Percentiles rank a stretch among this genome's conserved stretches.
These are phyloP conservation scores for Populus euphratica DNA, from an alignment of 345 rosid genomes.

Conservation along the genomic window DNA sequence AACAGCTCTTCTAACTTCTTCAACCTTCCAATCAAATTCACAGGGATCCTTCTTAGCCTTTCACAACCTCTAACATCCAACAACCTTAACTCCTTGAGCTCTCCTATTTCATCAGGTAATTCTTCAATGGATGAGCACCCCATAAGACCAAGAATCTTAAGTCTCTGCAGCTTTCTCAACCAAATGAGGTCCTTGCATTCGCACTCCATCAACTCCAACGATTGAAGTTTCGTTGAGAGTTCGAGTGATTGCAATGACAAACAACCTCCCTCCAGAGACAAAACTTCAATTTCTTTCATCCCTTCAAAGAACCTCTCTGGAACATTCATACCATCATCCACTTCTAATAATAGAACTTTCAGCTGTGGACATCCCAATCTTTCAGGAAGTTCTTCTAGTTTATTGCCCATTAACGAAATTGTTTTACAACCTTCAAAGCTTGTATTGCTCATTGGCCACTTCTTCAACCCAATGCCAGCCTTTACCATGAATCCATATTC, in stretches of 20 bases:
- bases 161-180: neutral
- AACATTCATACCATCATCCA: neutral
- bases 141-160: constrained; percentile 5
- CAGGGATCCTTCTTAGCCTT: too few species aligned
- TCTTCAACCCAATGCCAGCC: neutral
- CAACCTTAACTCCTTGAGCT: neutral
- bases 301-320: neutral
- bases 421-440: neutral
- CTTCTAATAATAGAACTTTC: neutral
- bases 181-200: neutral
- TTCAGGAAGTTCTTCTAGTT: neutral
- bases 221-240: constrained; percentile 3
- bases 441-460: neutral
- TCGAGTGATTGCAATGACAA: neutral
- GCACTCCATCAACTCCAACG: neutral
- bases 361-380: neutral
- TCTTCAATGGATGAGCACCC: neutral
- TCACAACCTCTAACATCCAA: neutral
- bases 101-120: constrained; percentile 1
- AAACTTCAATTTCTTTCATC: constrained; percentile 1
- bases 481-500: neutral
- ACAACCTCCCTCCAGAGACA: neutral
- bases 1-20: too few species aligned
- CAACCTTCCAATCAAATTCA: too few species aligned
- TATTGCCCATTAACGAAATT: constrained; percentile 3